These are phyloP conservation scores for Penicillium janthinellum DNA, from an alignment of 2,329 filamentous ascomycete species.

Conservation along the genomic window DNA sequence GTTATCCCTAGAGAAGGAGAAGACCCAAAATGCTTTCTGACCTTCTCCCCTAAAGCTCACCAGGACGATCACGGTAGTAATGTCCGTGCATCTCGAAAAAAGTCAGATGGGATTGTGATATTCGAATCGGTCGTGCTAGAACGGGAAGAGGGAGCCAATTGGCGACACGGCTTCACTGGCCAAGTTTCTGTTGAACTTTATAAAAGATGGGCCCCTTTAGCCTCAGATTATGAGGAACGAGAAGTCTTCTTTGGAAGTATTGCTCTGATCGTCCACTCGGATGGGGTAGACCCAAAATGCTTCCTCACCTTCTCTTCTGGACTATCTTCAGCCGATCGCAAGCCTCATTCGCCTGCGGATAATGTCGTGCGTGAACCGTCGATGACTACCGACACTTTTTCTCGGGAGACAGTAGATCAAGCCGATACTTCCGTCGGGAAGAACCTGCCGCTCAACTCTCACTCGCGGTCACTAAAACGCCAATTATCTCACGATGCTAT, in stretches of 20 bases:
- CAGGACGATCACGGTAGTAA: neutral
- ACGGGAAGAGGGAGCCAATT: slow-evolving; percentile 1
- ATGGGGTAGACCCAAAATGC: slow-evolving; percentile 11
- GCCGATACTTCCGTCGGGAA: slow-evolving; percentile 1
- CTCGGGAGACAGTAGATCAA: neutral
- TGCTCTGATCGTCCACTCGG: slow-evolving; percentile 2
- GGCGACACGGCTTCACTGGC: neutral
- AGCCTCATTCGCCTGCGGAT: slow-evolving; percentile 4
- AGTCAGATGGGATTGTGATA: slow-evolving; percentile 2
- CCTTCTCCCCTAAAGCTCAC: slow-evolving; percentile 4
- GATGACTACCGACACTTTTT: slow-evolving; percentile 3
- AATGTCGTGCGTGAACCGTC: neutral
- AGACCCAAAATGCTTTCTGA: slow-evolving; percentile 6
- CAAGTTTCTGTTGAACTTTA: slow-evolving; percentile 9
- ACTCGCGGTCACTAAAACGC: slow-evolving; percentile 3
- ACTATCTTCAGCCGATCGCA: slow-evolving; percentile 7
- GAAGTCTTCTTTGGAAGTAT: slow-evolving; percentile 7
- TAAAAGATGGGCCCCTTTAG: slow-evolving; percentile 7
- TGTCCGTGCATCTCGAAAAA: neutral
- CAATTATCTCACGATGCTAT: neutral
- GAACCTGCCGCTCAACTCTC: neutral
- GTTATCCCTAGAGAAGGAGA: slow-evolving; percentile 1
- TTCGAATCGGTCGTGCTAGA: slow-evolving; percentile 1
- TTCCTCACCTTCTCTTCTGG: slow-evolving; percentile 8
- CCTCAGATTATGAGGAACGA: slow-evolving; percentile 6